Base-by-base conservation (phyloP, 1,284 basidiomycete genomes). In the Fomitopsis pinicola region DNA sequence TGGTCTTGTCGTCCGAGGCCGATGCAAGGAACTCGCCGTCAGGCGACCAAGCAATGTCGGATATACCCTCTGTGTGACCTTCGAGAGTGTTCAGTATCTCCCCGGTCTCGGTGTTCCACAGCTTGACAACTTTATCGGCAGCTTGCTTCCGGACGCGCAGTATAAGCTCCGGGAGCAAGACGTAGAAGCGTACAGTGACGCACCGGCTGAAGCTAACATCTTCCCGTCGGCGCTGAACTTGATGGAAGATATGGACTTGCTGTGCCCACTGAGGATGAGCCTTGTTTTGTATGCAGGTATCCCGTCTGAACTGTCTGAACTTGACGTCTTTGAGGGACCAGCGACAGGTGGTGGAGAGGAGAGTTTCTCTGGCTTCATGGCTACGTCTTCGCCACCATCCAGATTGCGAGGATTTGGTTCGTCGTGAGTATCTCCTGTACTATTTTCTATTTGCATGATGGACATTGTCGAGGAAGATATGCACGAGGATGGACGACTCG, bases 1-100 rank as follows among this genome's bases (percentile, higher is more conserved):
- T 84, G 0, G 88, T 88, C 66, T 89, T 90, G 74, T 97, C 95
- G 72, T 98, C 95, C 3, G 93, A 95, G 1, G 93, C 95, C 52
- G 92, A 93, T 0, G 94, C 93, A 42, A 98, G 74, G 71, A 88
- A 91, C 62, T 89, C 83, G 28, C 88, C 88, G 70, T 95, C 91
- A 45, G 78, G 78, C 0, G 94, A 94, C 88, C 95, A 95, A 12
- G 92, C 88, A 64, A 97, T 76, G 70, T 97, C 94, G 58, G 93
- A 95, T 62, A 97, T 86, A 1, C 95, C 95, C 74, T 90, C 85
- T 10, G 79, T 82, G 69, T 93, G 91, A 0, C 87, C 88, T 60
- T 83, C 76, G 28, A 92, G 77, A 0, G 91, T 92, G 58, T 82
- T 80, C 54, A 93, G 73, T 59, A 92, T 82, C 66, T 89, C 81